Evolutionary conservation across 345 rosid species (phyloP), one percentile per base, ranked within the genome.

Genomic region (Melaleuca quinquenervia): DNA sequence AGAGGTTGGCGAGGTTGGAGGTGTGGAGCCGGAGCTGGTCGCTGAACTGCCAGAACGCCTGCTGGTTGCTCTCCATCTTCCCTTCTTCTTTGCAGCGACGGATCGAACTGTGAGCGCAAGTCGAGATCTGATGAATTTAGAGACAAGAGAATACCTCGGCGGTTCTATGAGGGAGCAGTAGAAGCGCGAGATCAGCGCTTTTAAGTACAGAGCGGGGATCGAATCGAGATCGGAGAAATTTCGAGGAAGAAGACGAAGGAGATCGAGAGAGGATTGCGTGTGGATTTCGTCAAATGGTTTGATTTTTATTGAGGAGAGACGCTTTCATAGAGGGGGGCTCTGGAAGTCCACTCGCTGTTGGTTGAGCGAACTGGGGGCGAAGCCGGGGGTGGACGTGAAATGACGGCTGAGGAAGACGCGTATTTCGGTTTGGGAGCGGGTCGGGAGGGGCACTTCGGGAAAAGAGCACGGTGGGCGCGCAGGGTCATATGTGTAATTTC

Each of bases 11-110:
- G 48, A 95, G 83, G 90, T 91, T 93, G 1, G 95, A 89, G 13
- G 90, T 85, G 24, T 97, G 98, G 22, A 91, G 82, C 89, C 99
- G 90, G n/a, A 98, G 89, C 86, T 98, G 98, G 87, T 98, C 99
- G 84, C 99, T 95, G 93, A 98, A 98, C 80, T 96, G 98, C 91
- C 93, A 96, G 90, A 98, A 98, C 2, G 98, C 93, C 84, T 96
- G 98, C 92, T 95, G 96, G 80, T 96, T 93, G 83, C 90, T 94
- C 88, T 94, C 99, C 99, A 98, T 95, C 3, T 20, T 21, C 48
- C 1, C 53, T 27, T 1, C 12, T 82, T 12, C 52, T 80, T 8
- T n/a, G 7, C 4, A 64, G 44, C 36, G 20, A 16, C 29, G 44
- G 11, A 36, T n/a, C 36, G 36, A n/a, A n/a, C 44, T 11, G 18